Percentiles rank a stretch among this genome's conserved stretches.
These are phyloP conservation scores for Scheffersomyces quercinus DNA, from an alignment of 1,139 yeast species.

Conservation along the genomic window DNA sequence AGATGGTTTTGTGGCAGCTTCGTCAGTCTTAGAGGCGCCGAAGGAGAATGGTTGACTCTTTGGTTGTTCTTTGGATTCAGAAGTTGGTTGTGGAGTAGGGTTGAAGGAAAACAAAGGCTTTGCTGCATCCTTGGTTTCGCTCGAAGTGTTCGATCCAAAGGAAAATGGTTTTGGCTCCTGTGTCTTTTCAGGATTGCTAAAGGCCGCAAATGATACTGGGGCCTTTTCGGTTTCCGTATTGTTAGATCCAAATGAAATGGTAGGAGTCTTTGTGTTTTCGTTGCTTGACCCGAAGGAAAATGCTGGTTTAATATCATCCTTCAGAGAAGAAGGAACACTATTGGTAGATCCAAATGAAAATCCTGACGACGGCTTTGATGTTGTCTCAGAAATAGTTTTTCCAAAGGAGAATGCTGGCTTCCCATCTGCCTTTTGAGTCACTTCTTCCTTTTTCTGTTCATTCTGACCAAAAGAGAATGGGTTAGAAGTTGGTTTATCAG, in stretches of 20 bases:
- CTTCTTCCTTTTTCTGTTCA: slow-evolving; percentile 9
- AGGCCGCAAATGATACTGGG: not conserved
- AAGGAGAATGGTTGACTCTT: slow-evolving; percentile 3
- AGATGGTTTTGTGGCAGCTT: slow-evolving; percentile 7
- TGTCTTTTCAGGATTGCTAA: not conserved
- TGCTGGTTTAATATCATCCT: slow-evolving; percentile 1
- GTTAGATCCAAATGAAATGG: not conserved
- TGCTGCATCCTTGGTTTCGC: not conserved
- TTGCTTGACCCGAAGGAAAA: slow-evolving; percentile 3
- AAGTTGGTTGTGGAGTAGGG: not conserved
- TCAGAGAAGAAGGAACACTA: not conserved
- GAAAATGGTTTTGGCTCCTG: not conserved
- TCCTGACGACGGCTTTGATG: not conserved
- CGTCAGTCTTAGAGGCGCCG: slow-evolving; percentile 13
- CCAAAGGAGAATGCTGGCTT: slow-evolving; percentile 17
- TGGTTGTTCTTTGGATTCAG: not conserved
- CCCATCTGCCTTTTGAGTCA: slow-evolving; percentile 6
- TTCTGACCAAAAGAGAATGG: slow-evolving; percentile 8
- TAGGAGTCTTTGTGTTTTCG: not conserved
- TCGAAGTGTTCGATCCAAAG: not conserved
- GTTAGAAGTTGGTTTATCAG: slow-evolving; percentile 1
- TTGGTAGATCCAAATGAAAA: not conserved
- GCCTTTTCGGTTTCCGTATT: no score
- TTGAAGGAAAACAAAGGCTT: not conserved
- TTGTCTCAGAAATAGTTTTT: not conserved